Percentiles rank a stretch among this genome's conserved stretches.
Conservation (phyloP, 106 monocot genomes). For the Acorus calamus region DNA sequence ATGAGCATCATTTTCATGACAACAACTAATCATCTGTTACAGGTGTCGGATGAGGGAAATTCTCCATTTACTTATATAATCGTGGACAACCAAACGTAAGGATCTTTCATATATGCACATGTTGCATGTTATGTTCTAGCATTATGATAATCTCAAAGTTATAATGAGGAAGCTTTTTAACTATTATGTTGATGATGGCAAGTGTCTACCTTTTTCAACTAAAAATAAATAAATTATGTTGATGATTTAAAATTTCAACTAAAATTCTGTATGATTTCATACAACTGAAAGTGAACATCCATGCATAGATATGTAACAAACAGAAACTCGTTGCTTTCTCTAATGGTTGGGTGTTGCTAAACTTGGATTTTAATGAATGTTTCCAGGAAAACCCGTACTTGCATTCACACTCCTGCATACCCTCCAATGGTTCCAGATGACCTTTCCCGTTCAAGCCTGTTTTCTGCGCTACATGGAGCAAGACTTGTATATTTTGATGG, state of each 20-base stretch:
- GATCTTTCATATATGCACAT: constrained; percentile 1
- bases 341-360: not conserved
- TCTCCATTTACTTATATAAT: constrained; percentile 95
- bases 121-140: too few relatives aligned
- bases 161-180: too few relatives aligned
- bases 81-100: constrained; percentile 89
- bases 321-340: not conserved
- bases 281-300: too few relatives aligned
- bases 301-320: not conserved
- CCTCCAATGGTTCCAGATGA: constrained; percentile 77
- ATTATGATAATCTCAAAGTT: too few relatives aligned
- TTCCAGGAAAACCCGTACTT: constrained; percentile 90
- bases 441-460: constrained; percentile 47
- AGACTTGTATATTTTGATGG: constrained; percentile 80
- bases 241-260: too few relatives aligned
- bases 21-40: not conserved
- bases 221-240: too few relatives aligned
- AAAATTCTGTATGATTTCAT: too few relatives aligned
- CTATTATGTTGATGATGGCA: too few relatives aligned
- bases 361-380: not conserved
- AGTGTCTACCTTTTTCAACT: too few relatives aligned
- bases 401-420: constrained; percentile 83
- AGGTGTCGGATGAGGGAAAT: constrained; percentile 78
- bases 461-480: constrained; percentile 67
- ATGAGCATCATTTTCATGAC: constrained; percentile 10